A percentile compares a stretch with the other conserved stretches of the same genome.
Evolutionary conservation across 2,329 filamentous ascomycete genomes (phyloP).

Genomic region (Penicillium thymicola): DNA sequence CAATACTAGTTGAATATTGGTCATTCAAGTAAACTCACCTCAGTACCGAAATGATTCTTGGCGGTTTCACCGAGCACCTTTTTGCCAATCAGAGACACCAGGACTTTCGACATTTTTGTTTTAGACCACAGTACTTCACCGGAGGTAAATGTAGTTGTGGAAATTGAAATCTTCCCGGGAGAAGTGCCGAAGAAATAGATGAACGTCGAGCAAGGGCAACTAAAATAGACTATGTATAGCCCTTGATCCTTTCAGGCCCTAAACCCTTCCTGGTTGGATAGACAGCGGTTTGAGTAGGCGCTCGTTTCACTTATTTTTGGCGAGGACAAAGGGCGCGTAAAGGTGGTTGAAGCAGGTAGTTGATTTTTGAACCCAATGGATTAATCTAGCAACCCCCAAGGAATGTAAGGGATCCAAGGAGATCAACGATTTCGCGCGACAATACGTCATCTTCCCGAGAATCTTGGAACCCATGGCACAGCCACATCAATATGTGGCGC

Average conservation of each 20-base stretch:
- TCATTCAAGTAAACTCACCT: constrained; percentile 29
- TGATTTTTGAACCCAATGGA: neutral
- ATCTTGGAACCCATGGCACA: constrained; percentile 17
- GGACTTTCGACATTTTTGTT: constrained; percentile 27
- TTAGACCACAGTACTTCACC: neutral
- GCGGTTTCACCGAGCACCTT: constrained; percentile 38
- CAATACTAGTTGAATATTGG: neutral
- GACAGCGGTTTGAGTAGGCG: constrained; percentile 12
- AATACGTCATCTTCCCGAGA: constrained; percentile 24
- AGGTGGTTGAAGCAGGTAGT: neutral
- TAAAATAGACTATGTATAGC: constrained; percentile 15
- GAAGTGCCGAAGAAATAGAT: constrained; percentile 1
- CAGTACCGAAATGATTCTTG: constrained; percentile 42
- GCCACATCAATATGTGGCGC: constrained; percentile 17
- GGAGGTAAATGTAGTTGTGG: neutral
- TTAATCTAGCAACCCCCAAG: constrained; percentile 8
- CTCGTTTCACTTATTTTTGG: constrained; percentile 4
- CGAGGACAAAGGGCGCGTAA: neutral
- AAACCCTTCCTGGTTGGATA: constrained; percentile 2
- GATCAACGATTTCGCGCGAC: neutral
- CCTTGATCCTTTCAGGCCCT: constrained; percentile 3
- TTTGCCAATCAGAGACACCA: constrained; percentile 32
- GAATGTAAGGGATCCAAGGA: neutral
- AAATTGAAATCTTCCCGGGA: neutral
- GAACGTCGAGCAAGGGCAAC: constrained; percentile 1